A percentile compares a stretch with the other conserved stretches of the same genome.
Conservation (phyloP, 345 rosid genomes). For the Eucalyptus regnans region DNA sequence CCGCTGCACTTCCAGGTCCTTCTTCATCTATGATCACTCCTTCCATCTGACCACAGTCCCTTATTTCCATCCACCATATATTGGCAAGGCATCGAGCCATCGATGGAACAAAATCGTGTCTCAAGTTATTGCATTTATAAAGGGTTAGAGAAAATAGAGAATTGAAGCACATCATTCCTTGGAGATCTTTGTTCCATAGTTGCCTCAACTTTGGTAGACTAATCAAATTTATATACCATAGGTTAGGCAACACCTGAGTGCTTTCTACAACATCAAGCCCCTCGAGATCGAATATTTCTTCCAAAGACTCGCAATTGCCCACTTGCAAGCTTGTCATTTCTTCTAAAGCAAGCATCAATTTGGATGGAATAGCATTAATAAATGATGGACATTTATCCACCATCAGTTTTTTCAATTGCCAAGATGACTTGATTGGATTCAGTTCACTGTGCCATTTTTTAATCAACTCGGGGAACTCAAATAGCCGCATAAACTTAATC, state of each 20-base stretch:
- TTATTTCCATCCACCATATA: rapidly evolving
- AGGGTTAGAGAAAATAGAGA: background rate
- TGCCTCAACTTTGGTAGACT: background rate
- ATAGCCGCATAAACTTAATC: rapidly evolving
- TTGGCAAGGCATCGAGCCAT: background rate
- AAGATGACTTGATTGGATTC: background rate
- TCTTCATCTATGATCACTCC: background rate
- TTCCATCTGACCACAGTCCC: background rate
- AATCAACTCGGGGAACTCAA: background rate
- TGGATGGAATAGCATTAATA: too few relatives aligned
- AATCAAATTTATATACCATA: background rate
- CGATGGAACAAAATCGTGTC: background rate
- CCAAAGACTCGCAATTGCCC: too few relatives aligned
- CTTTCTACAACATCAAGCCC: background rate
- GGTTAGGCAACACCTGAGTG: background rate
- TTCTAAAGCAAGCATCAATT: too few relatives aligned
- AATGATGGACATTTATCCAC: too few relatives aligned
- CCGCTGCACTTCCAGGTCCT: background rate
- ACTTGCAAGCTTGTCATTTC: too few relatives aligned
- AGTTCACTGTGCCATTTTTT: background rate
- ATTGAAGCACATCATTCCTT: background rate
- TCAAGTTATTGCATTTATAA: background rate
- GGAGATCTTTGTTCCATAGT: background rate
- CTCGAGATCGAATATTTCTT: background rate
- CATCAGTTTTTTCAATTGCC: background rate